Evolutionary conservation across 2,329 filamentous ascomycete genomes (phyloP), one percentile per base, ranked within the genome.

Genomic region (Pochonia chlamydosporia): DNA sequence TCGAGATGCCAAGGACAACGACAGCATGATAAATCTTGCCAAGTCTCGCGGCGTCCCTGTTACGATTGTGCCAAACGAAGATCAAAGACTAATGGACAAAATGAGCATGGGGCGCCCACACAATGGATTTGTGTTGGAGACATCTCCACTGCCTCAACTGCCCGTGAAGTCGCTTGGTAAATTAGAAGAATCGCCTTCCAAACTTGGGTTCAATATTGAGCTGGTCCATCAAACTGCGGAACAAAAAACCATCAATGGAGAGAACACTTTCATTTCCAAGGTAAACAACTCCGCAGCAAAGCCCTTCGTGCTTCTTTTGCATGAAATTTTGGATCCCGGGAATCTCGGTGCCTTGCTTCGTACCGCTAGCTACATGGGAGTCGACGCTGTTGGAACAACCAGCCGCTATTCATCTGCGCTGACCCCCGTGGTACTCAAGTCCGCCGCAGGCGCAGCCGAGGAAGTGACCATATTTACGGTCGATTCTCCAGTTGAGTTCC

Each of bases 301-400:
- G 43, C 89, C 89, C 0, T 74, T 95, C 25, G 73, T 95, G 8
- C 70, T 95, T 2, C 69, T 92, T 26, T 71, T 93, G 2, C 85
- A 93, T 56, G 79, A 85, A 46, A 83, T 95, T 31, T 69, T 89
- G 9, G 92, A 99, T 59, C 87, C 90, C 1, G 90, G 89, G 23
- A 99, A 99, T 61, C 72, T 97, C 1, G 93, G 93, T 36, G 89
- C 84, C 20, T 92, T 97, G 50, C 75, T 97, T 37, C 86, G 93
- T 30, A 89, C 89, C 5, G 89, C 90, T 3, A 86, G 89, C 59
- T 97, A 93, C 64, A 79, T 97, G n/a, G 92, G 92, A 20, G 85
- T 89, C 5, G 87, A 91, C 47, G 91, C 88, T 4, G 79, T 99
- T 18, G 82, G 82, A 3, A 82, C 95, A 46, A 87, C 89, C 3